Percentiles rank a stretch among this genome's conserved stretches.
Evolutionary conservation across 2,329 filamentous ascomycete species (phyloP).

Genomic region (Colletotrichum sp.): DNA sequence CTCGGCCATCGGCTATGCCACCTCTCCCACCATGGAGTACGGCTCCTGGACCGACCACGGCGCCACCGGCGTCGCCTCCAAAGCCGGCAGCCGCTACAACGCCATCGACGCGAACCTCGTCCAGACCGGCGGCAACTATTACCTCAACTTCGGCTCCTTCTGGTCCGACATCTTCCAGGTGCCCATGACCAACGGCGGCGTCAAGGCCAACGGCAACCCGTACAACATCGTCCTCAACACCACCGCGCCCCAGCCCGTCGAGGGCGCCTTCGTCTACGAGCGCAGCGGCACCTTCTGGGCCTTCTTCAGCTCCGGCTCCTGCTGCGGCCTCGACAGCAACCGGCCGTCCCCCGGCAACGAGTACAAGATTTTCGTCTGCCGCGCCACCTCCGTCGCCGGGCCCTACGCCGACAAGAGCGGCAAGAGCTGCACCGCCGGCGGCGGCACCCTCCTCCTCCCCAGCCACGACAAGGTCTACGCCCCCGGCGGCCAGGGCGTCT

Average conservation of each 20-base stretch:
- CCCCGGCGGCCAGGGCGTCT: slow-evolving; percentile 64
- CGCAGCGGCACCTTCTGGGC: slow-evolving; percentile 66
- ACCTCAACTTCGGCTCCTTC: slow-evolving; percentile 71
- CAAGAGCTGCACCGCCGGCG: slow-evolving; percentile 59
- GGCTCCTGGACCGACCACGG: slow-evolving; percentile 67
- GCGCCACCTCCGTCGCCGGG: slow-evolving; percentile 55
- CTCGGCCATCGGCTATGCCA: slow-evolving; percentile 64
- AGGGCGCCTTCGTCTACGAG: slow-evolving; percentile 62
- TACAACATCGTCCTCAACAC: slow-evolving; percentile 60
- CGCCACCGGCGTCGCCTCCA: slow-evolving; percentile 53
- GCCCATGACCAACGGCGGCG: slow-evolving; percentile 43
- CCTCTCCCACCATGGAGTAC: slow-evolving; percentile 49
- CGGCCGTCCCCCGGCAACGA: slow-evolving; percentile 61
- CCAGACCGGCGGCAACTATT: slow-evolving; percentile 41
- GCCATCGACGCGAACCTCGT: slow-evolving; percentile 65
- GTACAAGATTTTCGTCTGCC: slow-evolving; percentile 70
- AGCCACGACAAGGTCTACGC: slow-evolving; percentile 67
- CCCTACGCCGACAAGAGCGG: slow-evolving; percentile 63
- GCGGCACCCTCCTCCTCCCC: slow-evolving; percentile 65
- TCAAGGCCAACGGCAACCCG: slow-evolving; percentile 27
- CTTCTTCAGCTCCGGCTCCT: slow-evolving; percentile 65
- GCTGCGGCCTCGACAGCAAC: slow-evolving; percentile 62
- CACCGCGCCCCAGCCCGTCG: slow-evolving; percentile 54
- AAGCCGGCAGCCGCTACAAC: slow-evolving; percentile 52
- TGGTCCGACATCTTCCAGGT: slow-evolving; percentile 70